These are phyloP conservation scores for Zygoascus ofunaensis DNA, from an alignment of 805 yeast species.

Conservation along the genomic window DNA sequence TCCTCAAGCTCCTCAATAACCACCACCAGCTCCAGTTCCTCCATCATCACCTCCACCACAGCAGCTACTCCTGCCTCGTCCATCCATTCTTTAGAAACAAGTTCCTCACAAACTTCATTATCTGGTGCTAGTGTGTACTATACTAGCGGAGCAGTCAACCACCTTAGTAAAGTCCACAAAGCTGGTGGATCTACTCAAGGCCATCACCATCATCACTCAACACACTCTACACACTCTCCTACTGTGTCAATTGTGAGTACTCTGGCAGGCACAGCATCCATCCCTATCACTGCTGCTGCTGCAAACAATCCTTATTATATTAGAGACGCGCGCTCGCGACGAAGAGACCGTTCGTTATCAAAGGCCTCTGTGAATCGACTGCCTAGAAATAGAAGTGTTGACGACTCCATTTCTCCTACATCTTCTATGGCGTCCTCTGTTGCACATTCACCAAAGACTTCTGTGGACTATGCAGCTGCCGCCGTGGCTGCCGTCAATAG, in stretches of 20 bases:
- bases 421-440: conserved; percentile 1
- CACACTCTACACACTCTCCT: not conserved
- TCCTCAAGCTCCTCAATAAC: too few relatives aligned
- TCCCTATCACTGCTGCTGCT: not conserved
- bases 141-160: not conserved
- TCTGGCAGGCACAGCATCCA: not conserved
- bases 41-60: too few relatives aligned
- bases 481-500: not conserved
- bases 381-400: conserved; percentile 2
- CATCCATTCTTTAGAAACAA: not conserved
- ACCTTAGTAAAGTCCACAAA: conserved; percentile 4
- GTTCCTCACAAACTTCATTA: conserved; percentile 3
- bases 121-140: not conserved
- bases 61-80: too few relatives aligned
- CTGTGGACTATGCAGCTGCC: not conserved
- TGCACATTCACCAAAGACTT: conserved; percentile 2
- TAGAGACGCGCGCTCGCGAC: conserved; percentile 6
- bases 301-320: conserved; percentile 5
- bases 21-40: too few relatives aligned
- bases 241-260: not conserved
- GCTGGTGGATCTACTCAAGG: not conserved
- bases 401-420: not conserved
- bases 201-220: conserved; percentile 4
- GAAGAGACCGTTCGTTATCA: conserved; percentile 9
- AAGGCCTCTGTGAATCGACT: conserved; percentile 5